Evolutionary conservation across 2,329 filamentous ascomycete genomes (phyloP).

Genomic region (Fusarium sp.): DNA sequence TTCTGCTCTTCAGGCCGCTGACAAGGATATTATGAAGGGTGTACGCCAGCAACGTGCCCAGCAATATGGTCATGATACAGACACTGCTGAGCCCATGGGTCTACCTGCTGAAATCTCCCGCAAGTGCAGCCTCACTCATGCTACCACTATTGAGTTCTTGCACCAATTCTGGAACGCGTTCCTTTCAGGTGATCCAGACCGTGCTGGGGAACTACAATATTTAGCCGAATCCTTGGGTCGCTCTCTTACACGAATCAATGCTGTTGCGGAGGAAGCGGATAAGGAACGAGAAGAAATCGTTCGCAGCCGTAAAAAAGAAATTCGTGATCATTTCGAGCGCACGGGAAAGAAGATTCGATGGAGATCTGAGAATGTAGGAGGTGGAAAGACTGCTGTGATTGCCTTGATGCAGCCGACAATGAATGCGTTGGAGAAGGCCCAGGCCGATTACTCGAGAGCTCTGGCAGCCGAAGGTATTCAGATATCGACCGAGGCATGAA

Average conservation of each 20-base stretch:
- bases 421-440: constrained; percentile 76
- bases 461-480: constrained; percentile 72
- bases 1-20: constrained; percentile 71
- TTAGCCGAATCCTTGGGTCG: constrained; percentile 84
- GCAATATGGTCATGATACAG: constrained; percentile 63
- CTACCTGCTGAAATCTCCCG: constrained; percentile 66
- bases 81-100: constrained; percentile 65
- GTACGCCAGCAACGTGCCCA: constrained; percentile 72
- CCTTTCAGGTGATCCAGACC: constrained; percentile 85
- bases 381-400: constrained; percentile 80
- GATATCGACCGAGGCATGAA: constrained; percentile 57
- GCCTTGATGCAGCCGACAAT: constrained; percentile 81
- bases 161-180: constrained; percentile 97
- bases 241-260: constrained; percentile 81
- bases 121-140: constrained; percentile 78
- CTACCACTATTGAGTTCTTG: constrained; percentile 94
- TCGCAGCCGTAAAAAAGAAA: constrained; percentile 74
- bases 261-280: constrained; percentile 85
- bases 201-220: constrained; percentile 82
- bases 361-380: constrained; percentile 75
- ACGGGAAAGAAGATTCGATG: constrained; percentile 80
- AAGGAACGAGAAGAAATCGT: constrained; percentile 75
- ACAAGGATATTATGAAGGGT: constrained; percentile 73
- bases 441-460: constrained; percentile 77
- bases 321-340: constrained; percentile 75